A percentile compares a stretch with the other conserved stretches of the same genome.
Conservation (phyloP, 2,329 filamentous ascomycete genomes). For the Lasiodiplodia sp. region DNA sequence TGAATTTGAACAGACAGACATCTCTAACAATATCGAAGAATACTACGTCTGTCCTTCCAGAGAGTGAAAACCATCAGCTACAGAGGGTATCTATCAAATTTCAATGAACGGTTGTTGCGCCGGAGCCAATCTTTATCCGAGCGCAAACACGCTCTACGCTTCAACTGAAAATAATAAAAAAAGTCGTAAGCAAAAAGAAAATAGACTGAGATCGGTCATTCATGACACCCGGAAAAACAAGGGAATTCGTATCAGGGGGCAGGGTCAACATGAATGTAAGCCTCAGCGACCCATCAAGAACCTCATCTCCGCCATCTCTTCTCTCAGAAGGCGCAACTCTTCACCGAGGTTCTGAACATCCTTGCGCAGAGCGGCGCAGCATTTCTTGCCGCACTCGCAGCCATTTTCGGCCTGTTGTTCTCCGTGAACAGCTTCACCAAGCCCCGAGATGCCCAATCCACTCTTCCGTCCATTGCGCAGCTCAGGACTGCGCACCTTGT, state of each 20-base stretch:
- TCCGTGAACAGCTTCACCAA: not conserved
- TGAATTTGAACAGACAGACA: not conserved
- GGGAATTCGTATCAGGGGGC: conserved; percentile 4
- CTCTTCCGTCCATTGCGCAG: conserved; percentile 14
- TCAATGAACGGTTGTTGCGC: conserved; percentile 3
- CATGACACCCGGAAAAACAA: not conserved
- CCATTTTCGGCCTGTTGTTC: not conserved
- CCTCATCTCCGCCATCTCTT: conserved; percentile 24
- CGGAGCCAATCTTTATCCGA: conserved; percentile 1
- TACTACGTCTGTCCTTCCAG: not conserved
- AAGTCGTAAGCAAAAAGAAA: not conserved
- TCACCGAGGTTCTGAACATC: conserved; percentile 7
- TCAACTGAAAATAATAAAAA: not conserved
- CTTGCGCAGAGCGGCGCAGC: conserved; percentile 17
- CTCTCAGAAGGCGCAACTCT: conserved; percentile 13
- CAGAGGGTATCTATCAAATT: conserved; percentile 21
- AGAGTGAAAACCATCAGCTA: conserved; percentile 13
- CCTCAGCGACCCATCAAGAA: conserved; percentile 13
- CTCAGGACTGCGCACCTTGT: not conserved
- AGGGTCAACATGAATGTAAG: not conserved
- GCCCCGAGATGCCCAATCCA: not conserved
- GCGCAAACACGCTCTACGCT: conserved; percentile 8
- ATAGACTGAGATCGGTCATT: not conserved
- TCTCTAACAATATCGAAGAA: not conserved
- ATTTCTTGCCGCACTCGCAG: conserved; percentile 28